These are phyloP conservation scores for Magnaporthiopsis rhizophila DNA, from an alignment of 2,329 filamentous ascomycete genomes.

Conservation along the genomic window DNA sequence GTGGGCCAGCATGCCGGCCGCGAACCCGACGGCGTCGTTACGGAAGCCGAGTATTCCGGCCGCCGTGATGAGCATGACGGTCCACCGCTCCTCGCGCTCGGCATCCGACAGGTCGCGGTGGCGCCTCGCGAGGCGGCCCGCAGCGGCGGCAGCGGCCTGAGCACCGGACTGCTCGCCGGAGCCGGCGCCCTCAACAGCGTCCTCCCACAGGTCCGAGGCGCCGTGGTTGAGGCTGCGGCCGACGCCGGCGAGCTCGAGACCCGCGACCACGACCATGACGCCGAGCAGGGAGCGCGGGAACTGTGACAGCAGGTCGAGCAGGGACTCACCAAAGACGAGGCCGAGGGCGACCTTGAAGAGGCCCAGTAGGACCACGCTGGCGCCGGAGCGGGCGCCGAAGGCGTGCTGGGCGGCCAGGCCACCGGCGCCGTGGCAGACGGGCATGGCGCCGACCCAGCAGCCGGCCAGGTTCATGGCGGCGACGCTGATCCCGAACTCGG, in stretches of 20 bases:
- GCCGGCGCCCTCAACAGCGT: constrained; percentile 28
- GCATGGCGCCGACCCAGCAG: constrained; percentile 93
- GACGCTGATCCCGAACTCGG: constrained; percentile 73
- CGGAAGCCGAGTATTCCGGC: constrained; percentile 76
- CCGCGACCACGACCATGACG: constrained; percentile 83
- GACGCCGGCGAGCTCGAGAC: constrained; percentile 78
- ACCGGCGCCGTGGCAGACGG: constrained; percentile 86
- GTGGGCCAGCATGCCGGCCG: constrained; percentile 74
- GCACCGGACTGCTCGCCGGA: too few species aligned
- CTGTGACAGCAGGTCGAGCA: constrained; percentile 59
- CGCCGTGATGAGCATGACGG: constrained; percentile 82
- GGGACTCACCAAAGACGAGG: constrained; percentile 62
- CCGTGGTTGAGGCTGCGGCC: constrained; percentile 77
- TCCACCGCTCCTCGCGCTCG: constrained; percentile 71
- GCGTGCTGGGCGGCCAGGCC: constrained; percentile 85
- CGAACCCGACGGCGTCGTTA: constrained; percentile 83
- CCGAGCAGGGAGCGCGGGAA: constrained; percentile 76
- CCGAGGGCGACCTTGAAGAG: constrained; percentile 68
- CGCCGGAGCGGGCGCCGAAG: constrained; percentile 83
- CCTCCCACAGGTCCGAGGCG: constrained; percentile 51
- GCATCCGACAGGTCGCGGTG: constrained; percentile 52
- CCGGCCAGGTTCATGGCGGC: constrained; percentile 74
- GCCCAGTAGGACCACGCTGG: constrained; percentile 74
- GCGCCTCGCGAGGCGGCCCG: constrained; percentile 26
- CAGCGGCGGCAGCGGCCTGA: constrained; percentile 16